phyloP scores from a whole-genome alignment of 257 asterid genomes.

The Plectranthus barbatus region DNA sequence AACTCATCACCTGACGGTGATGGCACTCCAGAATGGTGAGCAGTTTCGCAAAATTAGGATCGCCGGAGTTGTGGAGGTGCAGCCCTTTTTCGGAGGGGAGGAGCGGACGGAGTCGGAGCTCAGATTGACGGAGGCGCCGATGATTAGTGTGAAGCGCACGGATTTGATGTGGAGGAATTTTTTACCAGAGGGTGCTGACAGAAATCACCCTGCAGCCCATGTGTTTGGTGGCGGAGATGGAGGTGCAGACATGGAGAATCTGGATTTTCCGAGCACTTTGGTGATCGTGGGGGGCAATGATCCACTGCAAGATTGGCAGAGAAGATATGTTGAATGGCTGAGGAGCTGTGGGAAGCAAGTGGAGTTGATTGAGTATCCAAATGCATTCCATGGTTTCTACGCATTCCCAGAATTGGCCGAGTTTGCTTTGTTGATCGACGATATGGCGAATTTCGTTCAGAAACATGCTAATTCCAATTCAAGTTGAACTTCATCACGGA shows the following conservation, averaged over 20 bases:
- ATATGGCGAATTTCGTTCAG: neutral
- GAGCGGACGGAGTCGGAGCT: conserved; percentile 24
- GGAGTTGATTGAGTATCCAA: neutral
- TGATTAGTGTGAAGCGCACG: neutral
- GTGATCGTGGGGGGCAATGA: neutral
- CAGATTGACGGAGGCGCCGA: neutral
- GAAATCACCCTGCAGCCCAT: neutral
- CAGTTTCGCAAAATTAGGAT: neutral
- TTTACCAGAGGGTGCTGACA: neutral
- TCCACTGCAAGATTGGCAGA: neutral
- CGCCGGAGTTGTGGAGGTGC: conserved; percentile 9
- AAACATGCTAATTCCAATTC: neutral
- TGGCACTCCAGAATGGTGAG: neutral
- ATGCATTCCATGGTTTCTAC: neutral
- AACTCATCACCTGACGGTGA: conserved; percentile 14
- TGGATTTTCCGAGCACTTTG: neutral
- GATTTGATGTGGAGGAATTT: neutral
- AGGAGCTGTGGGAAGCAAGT: neutral
- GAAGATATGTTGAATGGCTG: neutral
- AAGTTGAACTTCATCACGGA: too few relatives aligned
- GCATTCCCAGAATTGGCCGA: neutral
- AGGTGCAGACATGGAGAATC: neutral
- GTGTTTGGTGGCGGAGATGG: neutral
- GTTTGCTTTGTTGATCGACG: neutral
- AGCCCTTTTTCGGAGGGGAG: conserved; percentile 28